Base-by-base conservation (phyloP, 1,139 yeast genomes). In the Arxiozyma slooffiae region DNA sequence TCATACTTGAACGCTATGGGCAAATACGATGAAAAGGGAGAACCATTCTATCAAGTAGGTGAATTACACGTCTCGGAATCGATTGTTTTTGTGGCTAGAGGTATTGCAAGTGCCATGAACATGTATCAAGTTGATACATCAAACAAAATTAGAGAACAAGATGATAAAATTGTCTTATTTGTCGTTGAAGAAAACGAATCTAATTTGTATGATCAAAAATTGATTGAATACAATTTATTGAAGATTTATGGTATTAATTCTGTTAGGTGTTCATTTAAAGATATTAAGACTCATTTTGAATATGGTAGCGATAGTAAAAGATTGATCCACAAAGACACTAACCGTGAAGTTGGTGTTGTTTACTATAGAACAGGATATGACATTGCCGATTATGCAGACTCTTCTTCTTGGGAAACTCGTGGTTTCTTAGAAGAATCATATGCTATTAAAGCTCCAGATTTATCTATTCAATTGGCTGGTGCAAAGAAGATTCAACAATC, bases 401-500 rank as follows among this genome's bases (percentile, higher is more conserved):
- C 78, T 45, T 66, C 66, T 17, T 80, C 86, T 42, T 94, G 98
- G 98, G 76, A 76, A n/a, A 82, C 87, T 9, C 77, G 98, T 61
- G 72, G 79, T 22, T 66, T 71, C 42, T 73, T 92, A 52, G 98
- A 92, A 65, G 75, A 79, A 24, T 77, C 92, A 7, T 69, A 72
- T 49, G 96, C 97, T 1, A 83, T 92, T 55, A 90, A 92, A 66
- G 90, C 96, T 55, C 98, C 98, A 3, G 82, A 95, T 3, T 71
- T 92, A 37, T 71, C 88, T 54, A 88, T 95, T 1, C 98, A 94
- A 68, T 73, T 92, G 52, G 80, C 96, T 34, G 98, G 98, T 0
- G 80, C 96, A 14, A 92, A 92, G 63, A 92, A 92, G 66, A 76
- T 92, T 46, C 98, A 92, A 70, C 98, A 92, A 66, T 71, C 89